Base-by-base conservation (phyloP, 2,329 filamentous ascomycete genomes). In the Fusarium sp. region DNA sequence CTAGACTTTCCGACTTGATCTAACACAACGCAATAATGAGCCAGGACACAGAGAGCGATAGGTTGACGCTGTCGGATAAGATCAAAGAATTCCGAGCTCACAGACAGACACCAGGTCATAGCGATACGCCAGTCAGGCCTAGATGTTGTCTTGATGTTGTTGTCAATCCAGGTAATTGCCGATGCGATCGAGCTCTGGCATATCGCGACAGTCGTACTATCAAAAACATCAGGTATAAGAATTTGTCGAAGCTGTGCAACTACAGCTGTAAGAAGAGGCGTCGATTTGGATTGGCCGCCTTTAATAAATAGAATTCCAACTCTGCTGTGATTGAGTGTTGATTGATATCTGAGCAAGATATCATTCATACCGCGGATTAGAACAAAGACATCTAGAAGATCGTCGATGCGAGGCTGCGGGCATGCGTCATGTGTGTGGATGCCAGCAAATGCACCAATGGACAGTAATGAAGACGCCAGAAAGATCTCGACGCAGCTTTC, bases 401-500 rank as follows among this genome's bases (percentile, higher is more conserved):
- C 75, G 11, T 75, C 73, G 3, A 79, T 49, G 1, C 62, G 63
- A 9, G 76, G 72, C 9, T 60, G 52, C 12, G 62, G 68, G 8
- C 60, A 48, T 7, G 51, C 24, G n/a, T 65, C 49, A 2, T 69
- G 70, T 7, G 60, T 43, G 2, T 72, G 59, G 11, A 76, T 62
- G 2, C 74, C 60, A 0, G 76, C 75, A 30, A 75, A 79, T 0
- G 74, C 74, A 17, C 73, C 70, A n/a, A 79, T 72, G 9, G 73
- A 64, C 1, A 79, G 64, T 12, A 79, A 30, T 2, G 75, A 77
- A 1, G 77, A 73, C 1, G 76, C 69, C 4, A 74, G 57, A 51
- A 79, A 79, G 4, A 77, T 68, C 1, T 76, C 70, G n/a, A 77
- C 72, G 34, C 74, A 78, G 40, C 71, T 77, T 1, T 76, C 72